Base-by-base conservation (phyloP, 345 rosid species). In the Aquilaria yunnanensis region DNA sequence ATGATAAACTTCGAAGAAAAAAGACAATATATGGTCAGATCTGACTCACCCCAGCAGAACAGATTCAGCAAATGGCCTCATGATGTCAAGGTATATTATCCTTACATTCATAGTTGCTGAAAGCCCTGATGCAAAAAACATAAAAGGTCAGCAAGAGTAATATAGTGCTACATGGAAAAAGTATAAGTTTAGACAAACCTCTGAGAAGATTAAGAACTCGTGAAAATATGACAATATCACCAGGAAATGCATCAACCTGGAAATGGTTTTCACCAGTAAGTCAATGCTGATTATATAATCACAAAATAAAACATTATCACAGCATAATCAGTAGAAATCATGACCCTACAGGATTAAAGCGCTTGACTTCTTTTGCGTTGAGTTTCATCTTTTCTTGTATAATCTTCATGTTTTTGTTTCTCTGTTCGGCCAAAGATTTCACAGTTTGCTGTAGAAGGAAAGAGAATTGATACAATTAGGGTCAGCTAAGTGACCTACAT, bases 1-100 rank as follows among this genome's bases (percentile, higher is more conserved):
- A 69, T 47, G 54, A 32, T 47, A 69, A 57, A 49, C 12, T 14
- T 52, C 33, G 11, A 14, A 57, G 31, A 49, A 57, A 49, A 13
- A 48, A 45, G 64, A 32, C 30, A 65, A 60, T 59, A 47, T 74
- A 76, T 54, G 11, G 61, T 60, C 57, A 54, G 57, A 60, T 71
- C 51, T 23, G 64, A 64, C 87, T 86, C 71, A 94, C 99, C 90
- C 97, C 77, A 78, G 70, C 54, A 93, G 65, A 82, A 81, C 95
- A 76, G 81, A 80, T 83, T 94, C 99, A 8, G 99, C 99, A 77
- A 90, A 94, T 54, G 99, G 97, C 81, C 96, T 85, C 99, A 94
- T 94, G 77, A 90, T 80, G 54, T 90, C 96, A 65, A 81, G 82
- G 82, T 94, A 94, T 59, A 82, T 85, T 11, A 94, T 86, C 63